Evolutionary conservation across 2,329 filamentous ascomycete species (phyloP), one percentile per base, ranked within the genome.

Genomic region (Epichloe aotearoae): DNA sequence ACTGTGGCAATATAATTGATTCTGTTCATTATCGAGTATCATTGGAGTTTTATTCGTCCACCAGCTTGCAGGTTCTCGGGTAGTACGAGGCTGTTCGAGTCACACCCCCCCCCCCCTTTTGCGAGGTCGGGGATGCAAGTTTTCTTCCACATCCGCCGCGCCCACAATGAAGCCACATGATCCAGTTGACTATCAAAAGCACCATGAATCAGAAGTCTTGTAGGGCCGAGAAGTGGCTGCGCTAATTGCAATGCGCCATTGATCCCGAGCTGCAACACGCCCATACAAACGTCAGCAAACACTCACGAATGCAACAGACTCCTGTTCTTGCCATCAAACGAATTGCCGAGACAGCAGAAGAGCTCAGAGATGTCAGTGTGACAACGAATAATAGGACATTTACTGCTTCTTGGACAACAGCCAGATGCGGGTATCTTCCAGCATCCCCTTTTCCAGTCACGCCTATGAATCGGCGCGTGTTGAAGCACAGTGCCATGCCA

Each of bases 281-380:
- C 23, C 23, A 33, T 42, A n/a, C 26, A 49, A 49, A 26, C 37
- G 26, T 38, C 12, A 42, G 47, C 47, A 49, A 49, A 49, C 47
- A 49, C 23, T 48, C n/a, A 41, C 19, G 38, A 48, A 17, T 14
- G 38, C 15, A 34, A 42, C 17, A 17, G 26, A 20, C 20, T 39
- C 20, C 12, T 19, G 36, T n/a, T 20, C 2, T 20, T 42, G 39
- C 4, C 10, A 33, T 36, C 38, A 42, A 49, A 39, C 26, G 38
- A 5, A 11, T 23, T 42, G 4, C 34, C 34, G 36, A 23, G 19
- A 42, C 38, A 34, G 20, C 26, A 48, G 7, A 14, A 49, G 30
- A 39, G 42, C 20, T 19, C 36, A 23, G 26, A 30, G 11, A n/a
- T 15, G 41, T 49, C 39, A 42, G 47, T 49, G 47, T 11, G 26